Base-by-base conservation (phyloP, 2,329 filamentous ascomycete species). In the Ophiosphaerella narmari region DNA sequence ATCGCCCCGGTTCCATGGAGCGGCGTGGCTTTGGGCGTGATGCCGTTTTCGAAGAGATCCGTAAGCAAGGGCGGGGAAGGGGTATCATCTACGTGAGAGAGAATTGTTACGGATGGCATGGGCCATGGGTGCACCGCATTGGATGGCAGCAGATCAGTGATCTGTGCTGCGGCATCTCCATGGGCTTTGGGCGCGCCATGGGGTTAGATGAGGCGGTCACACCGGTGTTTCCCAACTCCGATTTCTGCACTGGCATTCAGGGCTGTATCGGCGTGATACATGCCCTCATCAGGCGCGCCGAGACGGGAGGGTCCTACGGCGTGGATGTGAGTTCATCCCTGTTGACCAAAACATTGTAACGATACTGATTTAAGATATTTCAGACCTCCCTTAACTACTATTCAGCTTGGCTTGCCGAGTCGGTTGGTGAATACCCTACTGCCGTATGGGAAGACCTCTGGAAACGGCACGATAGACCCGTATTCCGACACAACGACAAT, bases 91-190 rank as follows among this genome's bases (percentile, higher is more conserved):
- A 80, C 38, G 75, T 78, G 3, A 66, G 76, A 3, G 80, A 82
- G 66, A 82, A 82, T 55, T 82, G 79, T 60, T 83, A 81, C 52
- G 80, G 81, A 0, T 82, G 75, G 72, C 58, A 80, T 42, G 80
- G 80, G 0, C 76, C 77, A 0, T 79, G 76, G 75, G 63, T 67
- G 7, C 65, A 75, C 26, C 67, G 80, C 4, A 76, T 70, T 33
- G 80, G 80, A 1, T 83, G 80, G 80, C 80, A 83, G 64, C 79
- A 81, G 59, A 81, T 82, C 46, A 75, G 73, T 26, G 79, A 82
- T 59, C 75, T 77, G 3, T 65, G 61, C 45, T 63, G 59, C 45
- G 79, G 80, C 24, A 74, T 81, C 0, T 80, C 77, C 0, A 68
- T 74, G 46, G 75, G 70, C 24, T 81, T 76, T 54, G 79, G 77